A percentile compares a stretch with the other conserved stretches of the same genome.
Conservation (phyloP, 805 yeast species). For the Barnettozyma wickerhamii region DNA sequence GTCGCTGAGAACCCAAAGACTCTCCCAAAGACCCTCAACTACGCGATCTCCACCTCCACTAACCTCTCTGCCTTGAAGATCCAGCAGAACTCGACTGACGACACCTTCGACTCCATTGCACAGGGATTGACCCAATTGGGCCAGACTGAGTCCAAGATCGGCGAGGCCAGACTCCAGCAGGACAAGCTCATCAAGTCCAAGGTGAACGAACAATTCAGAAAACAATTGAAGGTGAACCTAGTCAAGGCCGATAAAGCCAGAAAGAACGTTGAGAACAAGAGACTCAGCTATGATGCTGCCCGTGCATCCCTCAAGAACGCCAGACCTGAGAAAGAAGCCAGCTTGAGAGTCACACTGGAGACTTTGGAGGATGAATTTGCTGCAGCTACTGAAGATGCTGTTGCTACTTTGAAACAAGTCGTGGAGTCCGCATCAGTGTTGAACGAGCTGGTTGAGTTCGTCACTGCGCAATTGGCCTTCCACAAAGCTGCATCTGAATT, state of each 20-base stretch:
- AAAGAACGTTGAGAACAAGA: slow-evolving; percentile 68
- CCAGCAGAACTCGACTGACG: slow-evolving; percentile 30
- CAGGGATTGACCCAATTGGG: slow-evolving; percentile 65
- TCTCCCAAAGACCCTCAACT: slow-evolving; percentile 77
- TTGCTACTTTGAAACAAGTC: slow-evolving; percentile 75
- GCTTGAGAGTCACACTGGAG: slow-evolving; percentile 72
- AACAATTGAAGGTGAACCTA: slow-evolving; percentile 57
- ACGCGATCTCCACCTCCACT: slow-evolving; percentile 76
- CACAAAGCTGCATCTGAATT: slow-evolving; percentile 71
- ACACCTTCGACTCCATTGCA: slow-evolving; percentile 47
- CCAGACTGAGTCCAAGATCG: slow-evolving; percentile 66
- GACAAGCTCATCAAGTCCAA: slow-evolving; percentile 67
- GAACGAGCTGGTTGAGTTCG: slow-evolving; percentile 61
- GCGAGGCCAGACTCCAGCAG: slow-evolving; percentile 78
- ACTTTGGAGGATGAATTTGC: slow-evolving; percentile 87
- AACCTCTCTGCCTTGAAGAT: slow-evolving; percentile 36
- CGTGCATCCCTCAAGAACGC: slow-evolving; percentile 49
- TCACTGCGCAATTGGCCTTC: slow-evolving; percentile 75
- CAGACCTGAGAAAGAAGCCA: slow-evolving; percentile 64
- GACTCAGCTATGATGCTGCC: slow-evolving; percentile 77
- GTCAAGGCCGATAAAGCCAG: slow-evolving; percentile 64
- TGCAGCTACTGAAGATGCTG: slow-evolving; percentile 85
- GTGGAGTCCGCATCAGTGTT: slow-evolving; percentile 67
- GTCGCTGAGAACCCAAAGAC: slow-evolving; percentile 43
- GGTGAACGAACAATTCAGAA: slow-evolving; percentile 63